A percentile compares a stretch with the other conserved stretches of the same genome.
Evolutionary conservation across 805 yeast genomes (phyloP).

Genomic region (Zygotorulaspora danielsina): DNA sequence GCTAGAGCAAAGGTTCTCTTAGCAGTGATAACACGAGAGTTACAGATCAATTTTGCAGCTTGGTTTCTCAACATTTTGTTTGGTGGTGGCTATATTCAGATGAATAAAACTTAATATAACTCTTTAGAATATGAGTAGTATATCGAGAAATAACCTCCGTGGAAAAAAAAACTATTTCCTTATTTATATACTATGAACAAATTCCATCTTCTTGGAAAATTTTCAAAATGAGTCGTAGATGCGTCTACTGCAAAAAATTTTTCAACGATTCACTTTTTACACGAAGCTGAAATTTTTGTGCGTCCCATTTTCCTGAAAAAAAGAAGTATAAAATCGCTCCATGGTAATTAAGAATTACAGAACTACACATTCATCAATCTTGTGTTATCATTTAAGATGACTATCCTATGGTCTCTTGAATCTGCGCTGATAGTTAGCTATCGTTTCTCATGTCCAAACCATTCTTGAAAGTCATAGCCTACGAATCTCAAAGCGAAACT

Average conservation of each 20-base stretch:
- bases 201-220: neutral
- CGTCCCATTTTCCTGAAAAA: neutral
- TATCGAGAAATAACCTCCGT: too few species aligned
- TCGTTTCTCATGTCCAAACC: too few species aligned
- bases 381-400: too few species aligned
- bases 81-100: neutral
- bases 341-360: too few species aligned
- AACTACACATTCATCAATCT: too few species aligned
- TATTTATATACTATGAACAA: conserved; percentile 1
- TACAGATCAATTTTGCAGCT: conserved; percentile 40
- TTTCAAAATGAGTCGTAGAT: conserved; percentile 3
- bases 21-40: conserved; percentile 44
- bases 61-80: conserved; percentile 42
- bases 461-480: too few species aligned
- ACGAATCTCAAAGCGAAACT: too few species aligned
- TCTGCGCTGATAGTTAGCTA: too few species aligned
- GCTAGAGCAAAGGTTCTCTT: conserved; percentile 63
- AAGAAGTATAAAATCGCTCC: too few species aligned
- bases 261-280: neutral
- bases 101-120: too few species aligned
- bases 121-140: too few species aligned
- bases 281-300: neutral
- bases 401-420: too few species aligned
- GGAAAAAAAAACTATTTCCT: neutral
- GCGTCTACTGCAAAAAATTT: conserved; percentile 1